Base-by-base conservation (phyloP, 345 rosid genomes). In the Litchi chinensis region DNA sequence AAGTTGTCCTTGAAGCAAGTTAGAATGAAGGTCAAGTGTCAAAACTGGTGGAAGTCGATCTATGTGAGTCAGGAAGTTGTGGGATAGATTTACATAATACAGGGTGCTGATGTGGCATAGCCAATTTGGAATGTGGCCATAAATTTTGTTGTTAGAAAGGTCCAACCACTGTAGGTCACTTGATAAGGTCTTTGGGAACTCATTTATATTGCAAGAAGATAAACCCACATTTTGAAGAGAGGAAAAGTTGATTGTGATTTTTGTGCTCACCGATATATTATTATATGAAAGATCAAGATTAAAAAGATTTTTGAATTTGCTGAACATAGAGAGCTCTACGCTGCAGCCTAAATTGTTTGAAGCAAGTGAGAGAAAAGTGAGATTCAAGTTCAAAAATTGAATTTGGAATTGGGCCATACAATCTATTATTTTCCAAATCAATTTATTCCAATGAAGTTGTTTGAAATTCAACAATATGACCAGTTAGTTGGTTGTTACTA, bases 121-220 rank as follows among this genome's bases (percentile, higher is more conserved):
- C 71, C 52, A 68, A 6, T 68, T 40, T 10, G 83, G 81, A 28
- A 82, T n/a, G 7, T 57, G 26, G 0, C 85, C 82, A 1, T 70
- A 52, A 32, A 85, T 32, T 82, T 8, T 37, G 18, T 85, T 85
- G 15, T 68, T 4, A 48, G 70, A 63, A n/a, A 57, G 57, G 68
- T 77, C 75, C 37, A 84, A 5, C 6, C 0, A 10, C 0, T 3
- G 0, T 19, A 85, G 16, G 18, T 5, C 3, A 19, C 24, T 9
- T 24, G 28, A 60, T 59, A 71, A 41, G 26, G 75, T 66, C 13
- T 24, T 21, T 2, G 85, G 88, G 19, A 85, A 69, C 15, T 43
- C 72, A 22, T 46, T 82, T 5, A 85, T 66, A 5, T 71, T 82
- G 73, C 85, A 84, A 26, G 68, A 68, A 48, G 82, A 70, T 16